Percentiles rank a stretch among this genome's conserved stretches.
phyloP scores from a whole-genome alignment of 2,329 filamentous ascomycete genomes.

The Colletotrichum noveboracense region DNA sequence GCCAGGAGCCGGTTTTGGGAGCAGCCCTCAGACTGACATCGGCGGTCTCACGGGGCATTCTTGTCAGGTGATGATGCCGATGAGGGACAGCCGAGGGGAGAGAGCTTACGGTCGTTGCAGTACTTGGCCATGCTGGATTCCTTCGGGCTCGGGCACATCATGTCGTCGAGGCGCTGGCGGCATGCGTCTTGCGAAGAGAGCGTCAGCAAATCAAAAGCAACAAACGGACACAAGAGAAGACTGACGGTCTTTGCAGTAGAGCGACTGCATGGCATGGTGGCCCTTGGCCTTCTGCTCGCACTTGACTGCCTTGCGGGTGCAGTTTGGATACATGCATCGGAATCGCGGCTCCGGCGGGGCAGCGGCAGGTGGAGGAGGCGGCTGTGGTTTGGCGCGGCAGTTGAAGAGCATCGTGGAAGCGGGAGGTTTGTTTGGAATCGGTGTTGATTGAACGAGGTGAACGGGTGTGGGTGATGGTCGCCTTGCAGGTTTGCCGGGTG shows the following conservation, averaged over 20 bases:
- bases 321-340: conserved; percentile 2
- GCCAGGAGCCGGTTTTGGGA: background rate
- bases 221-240: background rate
- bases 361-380: background rate
- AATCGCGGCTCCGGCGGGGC: background rate
- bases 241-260: conserved; percentile 24
- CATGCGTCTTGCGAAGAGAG: conserved; percentile 10
- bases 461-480: background rate
- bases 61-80: too few species aligned
- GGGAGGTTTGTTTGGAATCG: background rate
- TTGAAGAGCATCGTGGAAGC: conserved; percentile 19
- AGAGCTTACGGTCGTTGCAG: conserved; percentile 21
- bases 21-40: conserved; percentile 18
- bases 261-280: background rate
- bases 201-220: background rate
- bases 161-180: conserved; percentile 17
- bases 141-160: conserved; percentile 23
- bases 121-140: conserved; percentile 5
- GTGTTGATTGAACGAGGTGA: background rate
- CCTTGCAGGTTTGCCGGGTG: background rate
- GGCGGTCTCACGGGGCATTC: background rate
- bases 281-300: conserved; percentile 13
- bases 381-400: conserved; percentile 8
- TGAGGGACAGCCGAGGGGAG: background rate
- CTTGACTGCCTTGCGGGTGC: conserved; percentile 9